Percentiles rank a stretch among this genome's conserved stretches.
Conservation (phyloP, 768 basidiomycete genomes). For the Pleurotus eryngii region DNA sequence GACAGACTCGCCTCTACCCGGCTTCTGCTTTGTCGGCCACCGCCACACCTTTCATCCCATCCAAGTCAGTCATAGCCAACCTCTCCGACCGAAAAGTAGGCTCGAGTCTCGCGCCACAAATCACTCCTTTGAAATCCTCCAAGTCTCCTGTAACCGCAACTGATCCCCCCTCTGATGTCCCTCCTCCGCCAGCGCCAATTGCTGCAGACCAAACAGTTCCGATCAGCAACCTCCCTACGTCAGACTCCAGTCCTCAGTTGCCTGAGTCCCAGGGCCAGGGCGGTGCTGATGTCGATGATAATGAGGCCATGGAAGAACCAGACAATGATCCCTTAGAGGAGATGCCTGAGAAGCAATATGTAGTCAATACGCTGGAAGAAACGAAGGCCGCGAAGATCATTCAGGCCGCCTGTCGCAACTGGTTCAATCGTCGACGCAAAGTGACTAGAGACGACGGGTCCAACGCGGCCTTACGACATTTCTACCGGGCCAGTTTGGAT, state of each 20-base stretch:
- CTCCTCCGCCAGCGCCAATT: no score
- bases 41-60: conserved; percentile 7
- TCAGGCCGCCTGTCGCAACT: conserved; percentile 10
- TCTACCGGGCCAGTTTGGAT: conserved; percentile 26
- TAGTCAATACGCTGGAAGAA: conserved; percentile 19
- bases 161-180: no score
- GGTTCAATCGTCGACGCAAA: conserved; percentile 5
- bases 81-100: not conserved
- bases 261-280: not conserved
- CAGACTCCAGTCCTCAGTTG: not conserved
- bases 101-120: not conserved
- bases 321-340: not conserved
- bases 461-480: conserved; percentile 17
- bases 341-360: not conserved
- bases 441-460: conserved; percentile 1
- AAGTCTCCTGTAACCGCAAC: no score
- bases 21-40: not conserved
- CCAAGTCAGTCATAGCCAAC: not conserved
- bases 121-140: no score
- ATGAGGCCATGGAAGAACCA: not conserved
- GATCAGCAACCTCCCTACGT: not conserved
- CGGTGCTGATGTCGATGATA: not conserved
- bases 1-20: not conserved
- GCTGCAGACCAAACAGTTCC: no score
- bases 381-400: conserved; percentile 20